phyloP scores from a whole-genome alignment of 805 yeast species.

The Suhomyces prunicola region DNA sequence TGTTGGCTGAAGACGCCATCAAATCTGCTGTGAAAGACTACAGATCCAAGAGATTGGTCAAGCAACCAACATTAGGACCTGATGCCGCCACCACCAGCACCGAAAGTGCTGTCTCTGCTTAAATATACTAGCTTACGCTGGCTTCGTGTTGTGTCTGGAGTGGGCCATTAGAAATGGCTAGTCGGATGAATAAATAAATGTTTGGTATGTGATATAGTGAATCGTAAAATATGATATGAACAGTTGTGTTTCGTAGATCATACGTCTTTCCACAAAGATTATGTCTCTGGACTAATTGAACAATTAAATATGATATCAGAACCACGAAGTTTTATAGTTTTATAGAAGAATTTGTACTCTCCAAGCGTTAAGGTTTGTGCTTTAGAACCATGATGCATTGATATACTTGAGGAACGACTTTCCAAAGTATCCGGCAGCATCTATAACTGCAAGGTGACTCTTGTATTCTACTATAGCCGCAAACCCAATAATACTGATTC shows the following conservation, averaged over 20 bases:
- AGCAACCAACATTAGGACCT: constrained; percentile 55
- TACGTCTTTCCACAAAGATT: background rate
- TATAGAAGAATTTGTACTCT: too few relatives aligned
- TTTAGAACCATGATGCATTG: constrained; percentile 6
- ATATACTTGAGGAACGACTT: constrained; percentile 28
- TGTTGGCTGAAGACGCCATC: constrained; percentile 99
- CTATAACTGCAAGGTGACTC: constrained; percentile 14
- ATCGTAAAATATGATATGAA: background rate
- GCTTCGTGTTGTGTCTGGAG: background rate
- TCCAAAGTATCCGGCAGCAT: constrained; percentile 26
- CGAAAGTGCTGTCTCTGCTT: constrained; percentile 13
- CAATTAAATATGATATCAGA: too few relatives aligned
- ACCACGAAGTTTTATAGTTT: too few relatives aligned
- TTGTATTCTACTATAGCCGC: constrained; percentile 31
- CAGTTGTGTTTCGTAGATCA: background rate
- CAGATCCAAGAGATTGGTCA: constrained; percentile 65
- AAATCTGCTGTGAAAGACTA: constrained; percentile 96
- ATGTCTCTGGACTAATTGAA: too few relatives aligned
- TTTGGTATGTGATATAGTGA: background rate
- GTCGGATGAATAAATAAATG: background rate
- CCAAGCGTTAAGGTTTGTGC: too few relatives aligned
- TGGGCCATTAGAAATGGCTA: background rate
- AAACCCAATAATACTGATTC: constrained; percentile 33
- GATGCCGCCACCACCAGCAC: constrained; percentile 4
- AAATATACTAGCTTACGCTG: background rate